A percentile compares a stretch with the other conserved stretches of the same genome.
phyloP scores from a whole-genome alignment of 371 early-diverging fungal genomes.

The Mortierella sp. region DNA sequence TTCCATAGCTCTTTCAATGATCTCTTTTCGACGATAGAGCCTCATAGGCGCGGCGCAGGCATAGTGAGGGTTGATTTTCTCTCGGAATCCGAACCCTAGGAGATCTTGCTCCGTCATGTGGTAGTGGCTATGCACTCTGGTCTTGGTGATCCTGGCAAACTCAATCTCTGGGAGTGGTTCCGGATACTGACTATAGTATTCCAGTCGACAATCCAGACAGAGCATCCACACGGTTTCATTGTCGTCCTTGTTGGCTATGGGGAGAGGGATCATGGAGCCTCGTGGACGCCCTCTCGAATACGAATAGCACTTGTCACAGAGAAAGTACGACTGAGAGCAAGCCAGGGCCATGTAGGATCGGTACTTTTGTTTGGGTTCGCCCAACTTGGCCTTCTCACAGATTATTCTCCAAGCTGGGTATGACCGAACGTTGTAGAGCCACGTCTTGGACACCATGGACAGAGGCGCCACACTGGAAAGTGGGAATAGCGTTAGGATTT shows the following conservation, averaged over 20 bases:
- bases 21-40: background rate
- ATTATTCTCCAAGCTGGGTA: slow-evolving; percentile 16
- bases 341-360: slow-evolving; percentile 19
- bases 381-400: slow-evolving; percentile 5
- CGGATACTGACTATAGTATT: slow-evolving; percentile 7
- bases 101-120: slow-evolving; percentile 10
- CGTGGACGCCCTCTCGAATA: background rate
- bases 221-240: slow-evolving; percentile 2
- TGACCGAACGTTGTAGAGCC: slow-evolving; percentile 20
- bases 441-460: slow-evolving; percentile 18
- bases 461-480: slow-evolving; percentile 19
- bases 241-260: slow-evolving; percentile 3
- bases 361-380: slow-evolving; percentile 23
- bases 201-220: slow-evolving; percentile 12
- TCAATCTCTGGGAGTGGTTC: background rate
- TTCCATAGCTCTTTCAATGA: slow-evolving; percentile 4
- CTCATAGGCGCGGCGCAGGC: slow-evolving; percentile 7
- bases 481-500: slow-evolving; percentile 18
- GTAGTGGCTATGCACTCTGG: background rate
- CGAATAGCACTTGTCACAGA: slow-evolving; percentile 26
- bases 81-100: background rate
- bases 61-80: slow-evolving; percentile 16
- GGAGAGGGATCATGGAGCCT: slow-evolving; percentile 21
- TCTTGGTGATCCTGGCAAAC: slow-evolving; percentile 10
- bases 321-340: slow-evolving; percentile 18